These are phyloP conservation scores for Pleurotus platypus DNA, from an alignment of 768 basidiomycete genomes.

Conservation along the genomic window DNA sequence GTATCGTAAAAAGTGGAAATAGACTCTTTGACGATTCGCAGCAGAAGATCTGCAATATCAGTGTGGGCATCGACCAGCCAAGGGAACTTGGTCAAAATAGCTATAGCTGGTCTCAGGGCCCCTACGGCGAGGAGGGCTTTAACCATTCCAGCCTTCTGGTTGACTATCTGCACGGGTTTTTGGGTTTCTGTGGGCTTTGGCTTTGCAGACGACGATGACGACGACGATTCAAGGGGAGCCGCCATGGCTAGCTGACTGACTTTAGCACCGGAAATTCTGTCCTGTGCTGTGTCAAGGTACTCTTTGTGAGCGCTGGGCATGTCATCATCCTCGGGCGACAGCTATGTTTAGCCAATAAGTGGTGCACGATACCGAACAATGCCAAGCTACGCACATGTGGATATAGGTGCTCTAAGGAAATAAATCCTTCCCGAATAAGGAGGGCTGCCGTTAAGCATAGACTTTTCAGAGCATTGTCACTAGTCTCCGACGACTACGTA, in stretches of 20 bases:
- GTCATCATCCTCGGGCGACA: slow-evolving; percentile 71
- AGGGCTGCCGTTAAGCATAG: slow-evolving; percentile 83
- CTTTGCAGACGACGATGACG: slow-evolving; percentile 27
- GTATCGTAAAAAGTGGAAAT: slow-evolving; percentile 65
- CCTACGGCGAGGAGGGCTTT: slow-evolving; percentile 84
- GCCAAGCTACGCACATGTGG: slow-evolving; percentile 65
- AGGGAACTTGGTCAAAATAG: slow-evolving; percentile 77
- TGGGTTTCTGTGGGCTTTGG: slow-evolving; percentile 40
- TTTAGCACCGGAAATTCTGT: slow-evolving; percentile 66
- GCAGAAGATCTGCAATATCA: slow-evolving; percentile 82
- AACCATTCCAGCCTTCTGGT: slow-evolving; percentile 81
- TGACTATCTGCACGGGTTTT: slow-evolving; percentile 34
- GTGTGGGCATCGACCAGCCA: slow-evolving; percentile 81
- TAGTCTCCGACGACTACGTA: slow-evolving; percentile 49
- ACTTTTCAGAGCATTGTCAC: slow-evolving; percentile 62
- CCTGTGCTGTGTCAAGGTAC: slow-evolving; percentile 59
- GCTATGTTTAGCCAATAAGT: slow-evolving; percentile 35
- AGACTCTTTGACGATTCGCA: slow-evolving; percentile 70
- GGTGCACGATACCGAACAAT: background rate
- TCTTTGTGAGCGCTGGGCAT: slow-evolving; percentile 68
- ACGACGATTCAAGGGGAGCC: slow-evolving; percentile 64
- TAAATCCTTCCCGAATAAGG: slow-evolving; percentile 85
- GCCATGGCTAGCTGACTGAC: slow-evolving; percentile 81
- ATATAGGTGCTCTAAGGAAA: slow-evolving; percentile 85
- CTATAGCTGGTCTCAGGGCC: slow-evolving; percentile 71